Conservation (phyloP, 2,329 filamentous ascomycete species). For the Pseudogymnoascus sp. region DNA sequence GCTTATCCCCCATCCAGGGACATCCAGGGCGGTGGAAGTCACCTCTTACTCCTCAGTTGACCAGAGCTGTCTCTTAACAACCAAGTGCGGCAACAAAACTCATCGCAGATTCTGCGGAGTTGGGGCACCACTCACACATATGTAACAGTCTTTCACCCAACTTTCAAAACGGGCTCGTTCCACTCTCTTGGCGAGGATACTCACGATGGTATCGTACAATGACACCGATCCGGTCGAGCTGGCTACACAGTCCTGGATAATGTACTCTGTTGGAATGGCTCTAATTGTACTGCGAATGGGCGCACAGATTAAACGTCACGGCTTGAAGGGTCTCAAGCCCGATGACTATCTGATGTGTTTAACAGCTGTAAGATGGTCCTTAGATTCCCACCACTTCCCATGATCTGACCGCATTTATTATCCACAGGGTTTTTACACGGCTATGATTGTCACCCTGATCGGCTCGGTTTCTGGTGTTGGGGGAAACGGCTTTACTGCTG, state of each 20-base stretch:
- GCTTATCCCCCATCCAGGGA: background rate
- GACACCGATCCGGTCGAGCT: background rate
- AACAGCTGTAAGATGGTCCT: slow-evolving; percentile 14
- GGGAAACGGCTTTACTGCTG: slow-evolving; percentile 36
- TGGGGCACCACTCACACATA: background rate
- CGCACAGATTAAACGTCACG: slow-evolving; percentile 20
- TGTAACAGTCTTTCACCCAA: background rate
- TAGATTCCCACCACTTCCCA: background rate
- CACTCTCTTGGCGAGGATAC: background rate
- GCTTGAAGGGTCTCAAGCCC: slow-evolving; percentile 16
- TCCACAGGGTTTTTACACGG: slow-evolving; percentile 32
- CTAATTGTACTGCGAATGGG: slow-evolving; percentile 21
- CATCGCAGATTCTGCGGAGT: background rate
- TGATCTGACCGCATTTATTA: background rate
- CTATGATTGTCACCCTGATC: slow-evolving; percentile 36
- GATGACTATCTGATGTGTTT: slow-evolving; percentile 22
- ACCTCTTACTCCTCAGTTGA: background rate
- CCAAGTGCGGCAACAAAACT: background rate
- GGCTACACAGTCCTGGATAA: slow-evolving; percentile 19
- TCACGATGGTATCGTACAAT: background rate
- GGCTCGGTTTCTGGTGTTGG: slow-evolving; percentile 35
- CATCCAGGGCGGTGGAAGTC: background rate
- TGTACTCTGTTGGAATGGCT: slow-evolving; percentile 20
- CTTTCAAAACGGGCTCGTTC: background rate
- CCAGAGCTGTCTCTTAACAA: background rate